Base-by-base conservation (phyloP, 2,329 filamentous ascomycete species). In the Hortaea sp. region DNA sequence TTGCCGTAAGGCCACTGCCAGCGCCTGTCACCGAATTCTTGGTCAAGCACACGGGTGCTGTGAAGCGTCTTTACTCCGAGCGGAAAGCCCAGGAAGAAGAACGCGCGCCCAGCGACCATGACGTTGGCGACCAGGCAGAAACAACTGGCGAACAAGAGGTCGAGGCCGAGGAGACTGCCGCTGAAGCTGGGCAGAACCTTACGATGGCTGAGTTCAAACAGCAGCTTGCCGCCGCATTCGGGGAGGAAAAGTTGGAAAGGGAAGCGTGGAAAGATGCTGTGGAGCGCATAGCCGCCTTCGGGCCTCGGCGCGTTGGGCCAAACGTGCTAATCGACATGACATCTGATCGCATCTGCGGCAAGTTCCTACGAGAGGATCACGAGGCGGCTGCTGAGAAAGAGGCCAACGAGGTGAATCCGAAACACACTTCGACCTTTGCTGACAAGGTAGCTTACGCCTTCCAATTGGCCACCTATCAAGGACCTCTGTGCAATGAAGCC, bases 361-460 rank as follows among this genome's bases (percentile, higher is more conserved):
- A 80, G 69, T 81, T 57, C 53, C 50, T 65, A 20, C 56, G 55
- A 30, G 61, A 65, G 34, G 48, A 57, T 2, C 47, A 54, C 37
- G 53, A 57, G 20, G 43, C 53, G 12, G 12, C 45, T n/a, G 20
- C 42, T 29, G 38, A 49, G 5, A n/a, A 37, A 9, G 35, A 42
- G n/a, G 38, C 46, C 1, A 13, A 44, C 3, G 29, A 42, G 3
- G 29, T 11, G n/a, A 43, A 43, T 31, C 47, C 46, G 47, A 57
- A 58, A 40, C 48, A 57, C 32, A 54, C 56, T 34, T 54, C 56
- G 6, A 51, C 61, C 59, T 82, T 97, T 54, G 80, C 82, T 47
- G 90, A 97, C 70, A 97, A 94, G 63, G 85, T 97, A 52, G 75
- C 80, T 6, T 89, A 98, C 63, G 89, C 87, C 41, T 98, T 98